phyloP scores from a whole-genome alignment of 345 rosid species.

The Microcos paniculata region DNA sequence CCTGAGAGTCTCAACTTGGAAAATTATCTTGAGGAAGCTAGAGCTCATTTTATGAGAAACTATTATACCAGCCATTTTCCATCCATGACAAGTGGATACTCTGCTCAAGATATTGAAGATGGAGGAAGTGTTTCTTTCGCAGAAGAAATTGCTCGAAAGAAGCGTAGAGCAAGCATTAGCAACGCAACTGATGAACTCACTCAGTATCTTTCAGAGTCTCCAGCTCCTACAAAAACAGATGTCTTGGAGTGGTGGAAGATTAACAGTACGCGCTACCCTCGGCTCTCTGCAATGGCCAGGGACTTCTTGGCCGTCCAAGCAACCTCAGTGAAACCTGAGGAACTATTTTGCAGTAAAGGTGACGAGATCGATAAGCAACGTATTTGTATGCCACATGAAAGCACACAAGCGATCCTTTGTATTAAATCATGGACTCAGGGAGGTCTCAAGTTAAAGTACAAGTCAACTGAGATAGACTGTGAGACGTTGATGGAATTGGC shows the following conservation, averaged over 20 bases:
- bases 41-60: slow-evolving; percentile 66
- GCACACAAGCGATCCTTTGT: slow-evolving; percentile 69
- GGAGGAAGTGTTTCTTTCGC: slow-evolving; percentile 81
- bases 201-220: slow-evolving; percentile 84
- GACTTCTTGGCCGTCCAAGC: slow-evolving; percentile 87
- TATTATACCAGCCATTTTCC: slow-evolving; percentile 67
- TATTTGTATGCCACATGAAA: slow-evolving; percentile 69
- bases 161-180: slow-evolving; percentile 75
- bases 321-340: slow-evolving; percentile 78
- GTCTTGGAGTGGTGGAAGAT: slow-evolving; percentile 96
- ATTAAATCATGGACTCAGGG: slow-evolving; percentile 81
- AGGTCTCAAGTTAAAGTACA: slow-evolving; percentile 72
- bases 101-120: slow-evolving; percentile 74
- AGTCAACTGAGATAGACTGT: slow-evolving; percentile 71
- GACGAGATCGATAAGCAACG: slow-evolving; percentile 73
- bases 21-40: slow-evolving; percentile 83
- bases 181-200: slow-evolving; percentile 79
- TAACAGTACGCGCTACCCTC: slow-evolving; percentile 79
- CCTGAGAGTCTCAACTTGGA: slow-evolving; percentile 72
- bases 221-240: slow-evolving; percentile 81
- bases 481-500: slow-evolving; percentile 87
- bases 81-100: slow-evolving; percentile 51
- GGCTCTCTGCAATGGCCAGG: slow-evolving; percentile 82
- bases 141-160: slow-evolving; percentile 89
- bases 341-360: slow-evolving; percentile 67